These are phyloP conservation scores for Colletotrichum sp. DNA, from an alignment of 2,329 filamentous ascomycete species.

Conservation along the genomic window DNA sequence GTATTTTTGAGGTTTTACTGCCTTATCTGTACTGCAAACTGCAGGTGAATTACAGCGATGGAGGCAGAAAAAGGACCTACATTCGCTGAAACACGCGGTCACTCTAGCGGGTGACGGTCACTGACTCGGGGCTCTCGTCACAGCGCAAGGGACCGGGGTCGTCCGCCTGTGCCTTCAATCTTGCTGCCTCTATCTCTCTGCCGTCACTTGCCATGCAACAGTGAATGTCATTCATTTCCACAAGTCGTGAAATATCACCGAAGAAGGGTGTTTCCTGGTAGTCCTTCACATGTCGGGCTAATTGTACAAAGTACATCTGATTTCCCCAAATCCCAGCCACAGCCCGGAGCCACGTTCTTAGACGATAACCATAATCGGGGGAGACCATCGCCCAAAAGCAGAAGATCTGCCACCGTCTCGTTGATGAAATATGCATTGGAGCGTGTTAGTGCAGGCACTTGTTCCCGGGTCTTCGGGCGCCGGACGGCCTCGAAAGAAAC, in stretches of 20 bases:
- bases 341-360: not conserved
- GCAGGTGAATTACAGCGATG: not conserved
- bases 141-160: not conserved
- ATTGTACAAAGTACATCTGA: not conserved
- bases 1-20: not conserved
- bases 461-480: not conserved
- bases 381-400: not conserved
- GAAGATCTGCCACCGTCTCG: not conserved
- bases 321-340: not conserved
- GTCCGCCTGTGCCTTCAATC: not conserved
- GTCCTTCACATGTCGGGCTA: not conserved
- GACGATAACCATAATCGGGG: not conserved
- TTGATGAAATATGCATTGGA: not conserved
- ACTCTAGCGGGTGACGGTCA: not conserved
- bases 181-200: not conserved
- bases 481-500: not conserved
- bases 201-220: not conserved
- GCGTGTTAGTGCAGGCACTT: not conserved
- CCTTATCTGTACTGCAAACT: not conserved
- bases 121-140: slow-evolving; percentile 3
- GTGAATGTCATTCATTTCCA: not conserved
- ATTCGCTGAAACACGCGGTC: slow-evolving; percentile 11
- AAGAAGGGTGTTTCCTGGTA: not conserved
- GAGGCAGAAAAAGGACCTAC: not conserved
- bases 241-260: not conserved